Base-by-base conservation (phyloP, 139 green algal genomes). In the Auxenochlorella protothecoides region DNA sequence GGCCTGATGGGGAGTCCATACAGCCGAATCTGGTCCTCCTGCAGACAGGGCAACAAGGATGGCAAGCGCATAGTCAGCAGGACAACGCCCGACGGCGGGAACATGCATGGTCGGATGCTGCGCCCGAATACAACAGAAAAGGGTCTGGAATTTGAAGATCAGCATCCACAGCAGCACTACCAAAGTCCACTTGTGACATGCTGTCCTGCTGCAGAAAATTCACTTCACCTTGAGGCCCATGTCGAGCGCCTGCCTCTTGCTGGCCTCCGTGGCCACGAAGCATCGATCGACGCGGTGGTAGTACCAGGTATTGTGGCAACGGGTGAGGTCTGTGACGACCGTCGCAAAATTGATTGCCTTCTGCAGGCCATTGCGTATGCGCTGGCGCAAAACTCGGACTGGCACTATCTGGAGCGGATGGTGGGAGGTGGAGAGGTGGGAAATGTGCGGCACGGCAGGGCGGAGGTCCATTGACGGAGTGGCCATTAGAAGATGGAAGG, bases 301-400 rank as follows among this genome's bases (percentile, higher is more conserved):
- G 82, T 97, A 98, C 89, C 85, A 89, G 53, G 92, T 96, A 81
- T 97, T 96, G 85, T 98, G 93, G 83, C 93, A 98, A 61, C 89
- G 97, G 67, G 90, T 97, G 79, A 97, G 91, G 85, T 98, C 94
- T 0, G 94, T 98, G 4, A 98, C 86, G 2, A 96, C 92, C 15
- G 94, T 98, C 54, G 93, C 91, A 84, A 98, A 98, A 62, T 89
- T 87, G 75, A 89, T 86, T 55, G 84, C 81, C 57, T 82, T 68
- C 53, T 84, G 75, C 44, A 85, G 44, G 44, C 87, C 85, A 16
- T 53, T 52, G 70, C 69, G 72, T 72, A 76, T 79, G 66, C 82
- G 83, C 55, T 69, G 54, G 16, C 77, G 68, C 63, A 97, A 81
- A 12, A 92, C 79, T 44, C 78, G 78, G 4, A 95, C 72, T 15